These are phyloP conservation scores for Ceratobasidium sp. DNA, from an alignment of 1,284 basidiomycete species.

Conservation along the genomic window DNA sequence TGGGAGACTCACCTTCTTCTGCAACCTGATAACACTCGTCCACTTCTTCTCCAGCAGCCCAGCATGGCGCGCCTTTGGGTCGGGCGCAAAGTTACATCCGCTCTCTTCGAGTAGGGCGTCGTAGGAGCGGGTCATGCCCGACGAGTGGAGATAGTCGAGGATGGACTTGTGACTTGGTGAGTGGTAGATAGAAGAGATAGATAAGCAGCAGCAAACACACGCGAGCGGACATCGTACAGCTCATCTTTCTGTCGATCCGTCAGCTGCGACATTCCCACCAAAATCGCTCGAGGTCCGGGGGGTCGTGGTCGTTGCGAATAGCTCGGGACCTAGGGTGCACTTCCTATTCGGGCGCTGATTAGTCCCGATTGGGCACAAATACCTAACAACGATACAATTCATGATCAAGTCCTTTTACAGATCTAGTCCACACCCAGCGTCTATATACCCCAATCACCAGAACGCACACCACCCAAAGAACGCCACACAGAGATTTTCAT, in stretches of 20 bases:
- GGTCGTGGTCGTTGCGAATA: constrained; percentile 36
- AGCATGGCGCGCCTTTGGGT: constrained; percentile 82
- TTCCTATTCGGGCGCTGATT: constrained; percentile 22
- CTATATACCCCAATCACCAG: constrained; percentile 36
- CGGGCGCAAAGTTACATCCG: constrained; percentile 71
- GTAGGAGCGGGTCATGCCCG: constrained; percentile 69
- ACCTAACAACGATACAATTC: constrained; percentile 30
- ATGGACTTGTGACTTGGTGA: constrained; percentile 79
- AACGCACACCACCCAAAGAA: constrained; percentile 88
- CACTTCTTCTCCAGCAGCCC: constrained; percentile 94
- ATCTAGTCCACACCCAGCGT: constrained; percentile 33
- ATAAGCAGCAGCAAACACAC: constrained; percentile 43
- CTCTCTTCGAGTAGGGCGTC: constrained; percentile 67
- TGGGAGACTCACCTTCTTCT: constrained; percentile 81
- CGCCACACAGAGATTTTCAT: constrained; percentile 94
- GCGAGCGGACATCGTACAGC: constrained; percentile 61
- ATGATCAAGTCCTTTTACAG: constrained; percentile 26
- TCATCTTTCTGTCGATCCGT: constrained; percentile 85
- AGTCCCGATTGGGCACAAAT: constrained; percentile 14
- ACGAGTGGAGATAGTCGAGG: constrained; percentile 79
- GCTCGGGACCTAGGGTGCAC: constrained; percentile 31
- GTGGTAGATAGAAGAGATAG: constrained; percentile 21
- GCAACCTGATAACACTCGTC: constrained; percentile 90
- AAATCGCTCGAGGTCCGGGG: constrained; percentile 7
- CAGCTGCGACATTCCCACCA: constrained; percentile 52